Evolutionary conservation across 176 grass and related monocot genomes (phyloP), one percentile per base, ranked within the genome.

Genomic region (Zea luxurians): DNA sequence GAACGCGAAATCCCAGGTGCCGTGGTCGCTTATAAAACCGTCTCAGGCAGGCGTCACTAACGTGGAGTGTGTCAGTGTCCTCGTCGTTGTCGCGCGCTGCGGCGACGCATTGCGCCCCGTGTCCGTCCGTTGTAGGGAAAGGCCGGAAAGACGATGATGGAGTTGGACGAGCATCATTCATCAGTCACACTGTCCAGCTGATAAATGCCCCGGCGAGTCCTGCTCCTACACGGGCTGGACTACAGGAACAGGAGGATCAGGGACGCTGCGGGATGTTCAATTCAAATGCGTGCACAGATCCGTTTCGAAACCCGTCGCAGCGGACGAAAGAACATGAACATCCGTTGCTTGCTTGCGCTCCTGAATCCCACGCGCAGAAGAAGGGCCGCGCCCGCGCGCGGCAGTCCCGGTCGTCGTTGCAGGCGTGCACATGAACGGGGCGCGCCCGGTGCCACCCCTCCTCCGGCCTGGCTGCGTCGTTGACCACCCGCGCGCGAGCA

Each of bases 1-100:
- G 45, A 80, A 73, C 88, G 67, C 85, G 59, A 69, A 83, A 70
- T 70, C 80, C 88, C 58, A 88, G 82, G 70, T 80, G 79, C 81
- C 88, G 83, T 16, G 61, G 65, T 77, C 27, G 85, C 82, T 83
- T 77, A 88, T 93, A 93, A 88, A 72, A 83, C 83, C 88, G 76
- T 76, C 54, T 68, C 81, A 61, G 27, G 82, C 81, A 61, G 27
- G 82, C 78, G 85, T 75, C 81, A 66, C 76, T 66, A 83, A 89
- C 84, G 82, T 83, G 74, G 53, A 59, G 27, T 27, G 16, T 85
- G 87, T 85, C 91, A 83, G 81, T 78, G 27, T 27, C 27, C 27
- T 27, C 27, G 27, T 27, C 27, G 27, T 44, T 47, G 38, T 68
- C 78, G 61, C 76, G 34, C 44, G 38, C 71, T 37, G 82, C 80